Evolutionary conservation across 768 basidiomycete species (phyloP).

Genomic region (Crucibulum laeve): DNA sequence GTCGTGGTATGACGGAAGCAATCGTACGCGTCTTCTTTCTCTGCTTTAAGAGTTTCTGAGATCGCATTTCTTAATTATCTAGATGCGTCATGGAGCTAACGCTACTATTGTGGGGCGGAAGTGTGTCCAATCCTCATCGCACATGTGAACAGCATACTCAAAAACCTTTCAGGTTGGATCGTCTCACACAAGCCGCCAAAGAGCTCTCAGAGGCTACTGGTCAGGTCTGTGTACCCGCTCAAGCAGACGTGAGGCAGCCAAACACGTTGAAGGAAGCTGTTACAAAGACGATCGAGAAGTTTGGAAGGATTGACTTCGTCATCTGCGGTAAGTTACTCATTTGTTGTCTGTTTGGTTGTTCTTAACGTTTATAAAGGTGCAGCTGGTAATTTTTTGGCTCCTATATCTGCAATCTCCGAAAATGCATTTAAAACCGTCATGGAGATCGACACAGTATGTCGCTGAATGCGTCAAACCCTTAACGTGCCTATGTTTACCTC

Average conservation of each 20-base stretch:
- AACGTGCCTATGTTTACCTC: slow-evolving; percentile 1
- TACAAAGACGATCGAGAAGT: slow-evolving; percentile 63
- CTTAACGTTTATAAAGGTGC: slow-evolving; percentile 50
- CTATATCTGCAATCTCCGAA: slow-evolving; percentile 78
- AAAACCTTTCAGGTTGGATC: slow-evolving; percentile 50
- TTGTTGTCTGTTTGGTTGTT: background rate
- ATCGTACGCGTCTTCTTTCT: slow-evolving; percentile 45
- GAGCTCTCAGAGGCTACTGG: slow-evolving; percentile 73
- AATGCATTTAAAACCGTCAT: slow-evolving; percentile 92
- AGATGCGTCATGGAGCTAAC: slow-evolving; percentile 84
- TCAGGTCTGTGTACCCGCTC: slow-evolving; percentile 60
- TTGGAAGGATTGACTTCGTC: slow-evolving; percentile 91
- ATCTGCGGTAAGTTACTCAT: slow-evolving; percentile 68
- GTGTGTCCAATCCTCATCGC: slow-evolving; percentile 37
- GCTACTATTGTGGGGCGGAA: slow-evolving; percentile 85
- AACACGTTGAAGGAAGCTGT: slow-evolving; percentile 73
- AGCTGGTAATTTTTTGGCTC: slow-evolving; percentile 93
- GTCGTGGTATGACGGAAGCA: slow-evolving; percentile 81
- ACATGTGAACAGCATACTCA: slow-evolving; percentile 3
- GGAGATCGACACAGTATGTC: slow-evolving; percentile 83
- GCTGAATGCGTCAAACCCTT: background rate
- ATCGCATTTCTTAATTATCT: background rate
- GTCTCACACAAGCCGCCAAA: slow-evolving; percentile 63
- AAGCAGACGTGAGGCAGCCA: slow-evolving; percentile 83
- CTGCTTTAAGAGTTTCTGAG: slow-evolving; percentile 7